These are phyloP conservation scores for Eurotiales sp. DNA, from an alignment of 2,329 filamentous ascomycete species.

Conservation along the genomic window DNA sequence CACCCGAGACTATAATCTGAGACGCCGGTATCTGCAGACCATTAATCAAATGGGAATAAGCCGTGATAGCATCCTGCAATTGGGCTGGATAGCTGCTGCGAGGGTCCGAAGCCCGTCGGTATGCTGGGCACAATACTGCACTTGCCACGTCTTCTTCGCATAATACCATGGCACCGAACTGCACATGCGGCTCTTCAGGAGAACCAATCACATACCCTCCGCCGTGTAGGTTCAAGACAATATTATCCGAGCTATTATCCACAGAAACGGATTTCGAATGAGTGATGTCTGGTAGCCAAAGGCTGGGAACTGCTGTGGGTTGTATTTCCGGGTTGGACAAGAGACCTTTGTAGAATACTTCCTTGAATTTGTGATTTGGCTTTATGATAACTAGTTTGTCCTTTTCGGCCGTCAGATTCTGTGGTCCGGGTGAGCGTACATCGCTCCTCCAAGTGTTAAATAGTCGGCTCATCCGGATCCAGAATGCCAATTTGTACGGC, in stretches of 20 bases:
- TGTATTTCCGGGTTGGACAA: slow-evolving; percentile 1
- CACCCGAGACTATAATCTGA: slow-evolving; percentile 22
- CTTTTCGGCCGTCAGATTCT: neutral
- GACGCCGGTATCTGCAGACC: slow-evolving; percentile 19
- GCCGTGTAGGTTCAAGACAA: slow-evolving; percentile 6
- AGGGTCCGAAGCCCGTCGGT: slow-evolving; percentile 20
- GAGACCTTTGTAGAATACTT: slow-evolving; percentile 1
- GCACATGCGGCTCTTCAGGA: neutral
- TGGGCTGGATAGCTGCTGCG: slow-evolving; percentile 23
- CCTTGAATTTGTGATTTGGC: neutral
- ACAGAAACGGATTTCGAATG: neutral
- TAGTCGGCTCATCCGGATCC: neutral
- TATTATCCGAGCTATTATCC: neutral
- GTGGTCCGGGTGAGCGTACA: neutral
- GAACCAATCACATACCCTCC: slow-evolving; percentile 2
- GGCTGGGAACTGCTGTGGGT: neutral
- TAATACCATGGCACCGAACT: neutral
- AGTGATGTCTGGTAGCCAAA: slow-evolving; percentile 3
- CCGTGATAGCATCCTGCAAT: slow-evolving; percentile 23
- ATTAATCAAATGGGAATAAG: slow-evolving; percentile 21
- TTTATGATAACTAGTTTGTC: neutral
- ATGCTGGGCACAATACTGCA: slow-evolving; percentile 16
- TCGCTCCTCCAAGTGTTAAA: too few relatives aligned
- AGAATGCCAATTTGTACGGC: slow-evolving; percentile 4
- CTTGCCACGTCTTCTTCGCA: slow-evolving; percentile 6